Conservation (phyloP, 208 protist species). For the Acanthamoeba lenticulata region DNA sequence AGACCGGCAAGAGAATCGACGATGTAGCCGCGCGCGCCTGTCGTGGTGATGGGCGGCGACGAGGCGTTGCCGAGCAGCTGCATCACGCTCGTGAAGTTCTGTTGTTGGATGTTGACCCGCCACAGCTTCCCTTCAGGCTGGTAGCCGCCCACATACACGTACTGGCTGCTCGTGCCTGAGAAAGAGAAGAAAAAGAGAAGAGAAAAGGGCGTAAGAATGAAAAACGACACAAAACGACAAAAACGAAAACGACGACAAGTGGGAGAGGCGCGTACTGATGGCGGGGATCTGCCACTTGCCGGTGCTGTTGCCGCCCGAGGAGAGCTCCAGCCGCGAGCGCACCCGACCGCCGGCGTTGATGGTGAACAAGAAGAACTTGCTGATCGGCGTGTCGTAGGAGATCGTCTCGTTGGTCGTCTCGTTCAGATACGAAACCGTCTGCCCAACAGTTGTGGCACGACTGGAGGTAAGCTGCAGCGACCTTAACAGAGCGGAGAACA, state of each 20-base stretch:
- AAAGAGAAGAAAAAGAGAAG: background rate
- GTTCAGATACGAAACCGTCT: background rate
- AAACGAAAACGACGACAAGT: no score
- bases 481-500: background rate
- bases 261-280: background rate
- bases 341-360: background rate
- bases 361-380: background rate
- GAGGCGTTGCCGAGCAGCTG: conserved; percentile 1
- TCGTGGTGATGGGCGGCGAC: background rate
- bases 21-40: background rate
- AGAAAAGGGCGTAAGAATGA: background rate
- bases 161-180: background rate
- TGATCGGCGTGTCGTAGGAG: background rate
- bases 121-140: background rate
- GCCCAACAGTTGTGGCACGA: no score
- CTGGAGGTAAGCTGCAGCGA: no score
- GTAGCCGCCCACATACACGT: conserved; percentile 10
- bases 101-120: background rate
- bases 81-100: background rate
- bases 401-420: conserved; percentile 1
- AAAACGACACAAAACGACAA: background rate
- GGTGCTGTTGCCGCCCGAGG: background rate
- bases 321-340: background rate
- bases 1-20: background rate
- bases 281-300: conserved; percentile 29